Conservation (phyloP, 805 yeast species). For the Candida maris region DNA sequence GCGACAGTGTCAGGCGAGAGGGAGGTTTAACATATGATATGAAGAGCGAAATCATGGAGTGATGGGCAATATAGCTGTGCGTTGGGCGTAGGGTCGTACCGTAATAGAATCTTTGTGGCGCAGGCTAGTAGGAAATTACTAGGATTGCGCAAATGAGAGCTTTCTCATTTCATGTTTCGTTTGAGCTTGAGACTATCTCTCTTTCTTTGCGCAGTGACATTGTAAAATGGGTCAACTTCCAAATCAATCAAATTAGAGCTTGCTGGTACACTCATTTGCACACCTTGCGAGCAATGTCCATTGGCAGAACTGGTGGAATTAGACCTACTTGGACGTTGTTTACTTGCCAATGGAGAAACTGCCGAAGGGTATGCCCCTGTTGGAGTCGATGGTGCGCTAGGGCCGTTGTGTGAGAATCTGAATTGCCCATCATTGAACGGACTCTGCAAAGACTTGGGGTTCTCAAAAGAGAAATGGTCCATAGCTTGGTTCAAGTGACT, state of each 20-base stretch:
- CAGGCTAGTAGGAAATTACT: no score
- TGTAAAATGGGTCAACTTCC: constrained; percentile 33
- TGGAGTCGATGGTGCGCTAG: constrained; percentile 2
- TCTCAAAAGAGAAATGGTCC: constrained; percentile 23
- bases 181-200: constrained; percentile 50
- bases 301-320: constrained; percentile 7
- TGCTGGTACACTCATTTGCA: constrained; percentile 1
- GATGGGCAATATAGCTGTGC: no score
- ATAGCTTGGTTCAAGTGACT: constrained; percentile 1
- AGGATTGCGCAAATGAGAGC: no score
- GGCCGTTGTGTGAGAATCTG: constrained; percentile 6
- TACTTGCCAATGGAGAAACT: not conserved
- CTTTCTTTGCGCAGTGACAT: constrained; percentile 48
- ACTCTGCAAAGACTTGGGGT: constrained; percentile 20
- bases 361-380: constrained; percentile 2
- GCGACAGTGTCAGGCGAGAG: no score
- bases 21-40: no score
- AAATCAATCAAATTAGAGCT: constrained; percentile 14
- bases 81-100: no score
- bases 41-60: no score
- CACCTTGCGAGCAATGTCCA: not conserved
- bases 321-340: constrained; percentile 4
- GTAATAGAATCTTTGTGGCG: no score
- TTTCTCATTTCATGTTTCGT: constrained; percentile 33
- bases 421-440: constrained; percentile 22